Percentiles rank a stretch among this genome's conserved stretches.
These are phyloP conservation scores for Myxozyma geophila DNA, from an alignment of 805 yeast genomes.

Conservation along the genomic window DNA sequence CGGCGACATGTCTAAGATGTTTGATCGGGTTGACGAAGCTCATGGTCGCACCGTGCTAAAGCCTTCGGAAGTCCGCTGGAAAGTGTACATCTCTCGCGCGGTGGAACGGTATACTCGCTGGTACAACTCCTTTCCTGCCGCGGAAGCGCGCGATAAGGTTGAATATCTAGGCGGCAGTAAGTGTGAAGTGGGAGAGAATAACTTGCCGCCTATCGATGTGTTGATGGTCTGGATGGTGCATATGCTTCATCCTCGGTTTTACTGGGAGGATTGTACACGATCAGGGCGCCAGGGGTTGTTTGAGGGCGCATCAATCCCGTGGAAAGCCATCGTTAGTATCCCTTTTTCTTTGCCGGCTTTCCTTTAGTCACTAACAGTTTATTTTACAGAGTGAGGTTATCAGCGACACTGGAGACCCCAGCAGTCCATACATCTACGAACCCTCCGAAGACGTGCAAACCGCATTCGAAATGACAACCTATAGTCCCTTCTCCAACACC, in stretches of 20 bases:
- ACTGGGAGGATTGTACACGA: conserved; percentile 34
- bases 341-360: neutral
- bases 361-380: neutral
- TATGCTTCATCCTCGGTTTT: conserved; percentile 37
- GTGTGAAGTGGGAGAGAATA: neutral
- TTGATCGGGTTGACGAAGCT: conserved; percentile 1
- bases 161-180: neutral
- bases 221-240: conserved; percentile 40
- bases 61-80: conserved; percentile 13
- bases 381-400: neutral
- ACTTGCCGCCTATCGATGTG: conserved; percentile 39
- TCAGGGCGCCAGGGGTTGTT: conserved; percentile 10
- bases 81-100: conserved; percentile 19
- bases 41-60: neutral
- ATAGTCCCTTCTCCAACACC: conserved; percentile 1
- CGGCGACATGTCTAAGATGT: conserved; percentile 21
- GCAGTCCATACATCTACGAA: neutral
- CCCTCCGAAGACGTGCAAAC: conserved; percentile 9
- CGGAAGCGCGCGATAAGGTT: neutral
- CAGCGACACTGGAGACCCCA: neutral
- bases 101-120: conserved; percentile 20
- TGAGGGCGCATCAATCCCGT: conserved; percentile 6
- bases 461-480: conserved; percentile 8
- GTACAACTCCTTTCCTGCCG: conserved; percentile 13
- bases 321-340: conserved; percentile 10